Evolutionary conservation across 2,329 filamentous ascomycete genomes (phyloP).

Genomic region (Tolypocladium inflatum): DNA sequence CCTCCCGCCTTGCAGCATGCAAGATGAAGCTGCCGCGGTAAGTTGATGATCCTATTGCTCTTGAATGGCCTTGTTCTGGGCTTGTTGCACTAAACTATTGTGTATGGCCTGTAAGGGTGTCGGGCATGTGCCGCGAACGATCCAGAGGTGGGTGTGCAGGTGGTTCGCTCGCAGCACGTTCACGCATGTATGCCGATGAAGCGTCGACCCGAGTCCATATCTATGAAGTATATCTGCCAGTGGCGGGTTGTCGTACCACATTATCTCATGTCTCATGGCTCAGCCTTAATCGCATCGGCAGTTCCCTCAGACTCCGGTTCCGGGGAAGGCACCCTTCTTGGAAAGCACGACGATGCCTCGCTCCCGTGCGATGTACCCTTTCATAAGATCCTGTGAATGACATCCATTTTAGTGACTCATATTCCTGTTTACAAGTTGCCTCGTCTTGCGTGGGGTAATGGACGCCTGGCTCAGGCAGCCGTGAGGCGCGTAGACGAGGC

Average conservation of each 20-base stretch:
- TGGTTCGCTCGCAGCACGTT: background rate
- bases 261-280: background rate
- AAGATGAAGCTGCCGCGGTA: background rate
- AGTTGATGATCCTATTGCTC: background rate
- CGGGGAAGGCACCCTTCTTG: conserved; percentile 88
- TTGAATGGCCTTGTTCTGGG: background rate
- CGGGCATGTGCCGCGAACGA: background rate
- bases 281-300: background rate
- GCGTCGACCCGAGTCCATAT: background rate
- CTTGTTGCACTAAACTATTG: background rate
- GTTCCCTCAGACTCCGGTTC: conserved; percentile 57
- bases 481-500: background rate
- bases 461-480: background rate
- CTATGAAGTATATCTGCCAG: background rate
- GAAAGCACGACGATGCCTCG: conserved; percentile 85
- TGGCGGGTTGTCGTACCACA: background rate
- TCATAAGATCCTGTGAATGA: conserved; percentile 71
- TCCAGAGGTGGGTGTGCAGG: background rate
- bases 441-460: background rate
- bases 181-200: background rate
- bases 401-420: conserved; percentile 24
- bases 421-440: conserved; percentile 3
- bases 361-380: conserved; percentile 93
- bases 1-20: background rate
- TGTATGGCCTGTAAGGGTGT: background rate